Evolutionary conservation across 345 rosid genomes (phyloP), one percentile per base, ranked within the genome.

Genomic region (Rhizophora mangle): DNA sequence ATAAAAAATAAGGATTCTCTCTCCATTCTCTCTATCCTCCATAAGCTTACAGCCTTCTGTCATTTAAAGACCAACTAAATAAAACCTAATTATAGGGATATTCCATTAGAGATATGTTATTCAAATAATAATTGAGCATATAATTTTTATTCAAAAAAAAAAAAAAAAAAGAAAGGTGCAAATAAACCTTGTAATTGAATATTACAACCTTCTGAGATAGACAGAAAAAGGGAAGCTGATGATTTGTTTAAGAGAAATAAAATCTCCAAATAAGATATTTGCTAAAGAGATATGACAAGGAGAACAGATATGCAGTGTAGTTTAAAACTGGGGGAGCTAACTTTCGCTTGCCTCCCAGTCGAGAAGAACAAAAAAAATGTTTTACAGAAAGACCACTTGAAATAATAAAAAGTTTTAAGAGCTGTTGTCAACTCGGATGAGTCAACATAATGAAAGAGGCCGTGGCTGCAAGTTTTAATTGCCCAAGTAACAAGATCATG

Each of bases 211-310:
- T 54, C 22, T 61, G 60, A 54, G 37, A 62, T 22, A 8, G 15
- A 34, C 6, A 58, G 37, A 9, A 21, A 11, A 11, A 27, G 29
- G n/a, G 49, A 43, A 43, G 49, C 49, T 43, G 36, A 55, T 30
- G 57, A 60, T 62, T 68, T 49, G 61, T 30, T 47, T 53, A 49
- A 49, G 49, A 30, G 68, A 59, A 63, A 69, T 55, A 68, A 73
- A 79, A 79, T 78, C 78, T 70, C 54, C 51, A 27, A 22, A 4
- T 6, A 52, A 27, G 57, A 73, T 74, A 82, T 73, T 75, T 78
- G 82, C 54, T 51, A 53, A 26, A 53, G 21, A 47, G 69, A 76
- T 63, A 76, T 79, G 82, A 76, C 79, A 73, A 82, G 65, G 22
- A 60, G 62, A 75, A 70, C 74, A 67, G 73, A 81, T 66, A 65